A percentile compares a stretch with the other conserved stretches of the same genome.
Conservation (phyloP, 1,139 yeast species). For the Kodamaea ohmeri region DNA sequence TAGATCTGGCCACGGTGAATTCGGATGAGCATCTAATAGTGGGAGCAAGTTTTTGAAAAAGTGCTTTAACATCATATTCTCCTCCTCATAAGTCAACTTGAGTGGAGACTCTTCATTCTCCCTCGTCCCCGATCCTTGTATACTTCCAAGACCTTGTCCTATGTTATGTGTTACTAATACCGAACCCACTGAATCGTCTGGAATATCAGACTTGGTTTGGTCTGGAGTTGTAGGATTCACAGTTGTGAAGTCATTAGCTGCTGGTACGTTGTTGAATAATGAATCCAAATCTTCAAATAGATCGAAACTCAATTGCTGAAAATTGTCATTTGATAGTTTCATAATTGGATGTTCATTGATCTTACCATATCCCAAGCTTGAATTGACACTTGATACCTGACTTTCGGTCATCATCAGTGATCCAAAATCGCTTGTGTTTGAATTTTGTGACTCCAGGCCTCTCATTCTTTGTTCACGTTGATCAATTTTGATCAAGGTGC, state of each 20-base stretch:
- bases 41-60: slow-evolving; percentile 52
- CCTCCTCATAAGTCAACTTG: slow-evolving; percentile 36
- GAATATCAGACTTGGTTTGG: neutral
- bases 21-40: slow-evolving; percentile 53
- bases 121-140: neutral
- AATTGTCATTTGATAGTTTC: slow-evolving; percentile 13
- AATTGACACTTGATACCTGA: neutral
- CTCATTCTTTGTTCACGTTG: no score
- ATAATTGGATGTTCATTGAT: neutral
- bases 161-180: no score
- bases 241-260: neutral
- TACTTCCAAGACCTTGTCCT: neutral
- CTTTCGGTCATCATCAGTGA: slow-evolving; percentile 1
- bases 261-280: slow-evolving; percentile 14
- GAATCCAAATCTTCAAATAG: slow-evolving; percentile 20
- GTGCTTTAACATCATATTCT: slow-evolving; percentile 50
- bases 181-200: neutral
- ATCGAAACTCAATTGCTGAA: slow-evolving; percentile 18
- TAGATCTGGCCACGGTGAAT: slow-evolving; percentile 57
- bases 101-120: neutral
- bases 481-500: slow-evolving; percentile 1
- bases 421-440: neutral
- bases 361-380: neutral
- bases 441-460: no score
- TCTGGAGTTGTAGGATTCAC: neutral